These are phyloP conservation scores for Bryoerythrophyllum caledonicum DNA, from an alignment of 225 moss, liverwort and hornwort genomes.

Conservation along the genomic window DNA sequence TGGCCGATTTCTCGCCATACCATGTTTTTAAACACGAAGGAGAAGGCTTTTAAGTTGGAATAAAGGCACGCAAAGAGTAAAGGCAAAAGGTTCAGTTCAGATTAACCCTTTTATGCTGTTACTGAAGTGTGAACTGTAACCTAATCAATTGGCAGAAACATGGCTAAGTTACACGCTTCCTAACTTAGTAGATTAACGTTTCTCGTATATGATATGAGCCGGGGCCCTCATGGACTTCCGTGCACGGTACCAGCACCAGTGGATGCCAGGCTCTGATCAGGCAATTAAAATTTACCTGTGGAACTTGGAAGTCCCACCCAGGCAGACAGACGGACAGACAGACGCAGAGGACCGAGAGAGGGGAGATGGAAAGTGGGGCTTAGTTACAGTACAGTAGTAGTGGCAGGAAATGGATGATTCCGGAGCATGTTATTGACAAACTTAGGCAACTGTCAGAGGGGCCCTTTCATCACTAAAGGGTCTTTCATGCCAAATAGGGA, in stretches of 20 bases:
- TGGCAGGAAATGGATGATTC: background rate
- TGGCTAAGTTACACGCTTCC: constrained; percentile 24
- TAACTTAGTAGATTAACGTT: background rate
- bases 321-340: background rate
- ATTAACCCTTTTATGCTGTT: background rate
- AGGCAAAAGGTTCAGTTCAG: background rate
- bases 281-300: background rate
- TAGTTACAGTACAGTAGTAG: background rate
- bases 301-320: background rate
- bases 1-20: background rate
- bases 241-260: background rate
- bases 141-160: constrained; percentile 12
- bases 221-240: constrained; percentile 11
- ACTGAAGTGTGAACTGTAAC: background rate
- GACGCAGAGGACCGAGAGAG: background rate
- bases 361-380: constrained; percentile 8
- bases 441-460: background rate
- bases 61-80: background rate
- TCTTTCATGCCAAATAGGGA: constrained; percentile 2
- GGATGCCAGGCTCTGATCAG: constrained; percentile 6
- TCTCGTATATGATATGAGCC: background rate
- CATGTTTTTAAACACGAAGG: no score
- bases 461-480: background rate
- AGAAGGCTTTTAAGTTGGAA: background rate
- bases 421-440: background rate